Conservation (phyloP, 441 rosid genomes). For the Geranium incanum region DNA sequence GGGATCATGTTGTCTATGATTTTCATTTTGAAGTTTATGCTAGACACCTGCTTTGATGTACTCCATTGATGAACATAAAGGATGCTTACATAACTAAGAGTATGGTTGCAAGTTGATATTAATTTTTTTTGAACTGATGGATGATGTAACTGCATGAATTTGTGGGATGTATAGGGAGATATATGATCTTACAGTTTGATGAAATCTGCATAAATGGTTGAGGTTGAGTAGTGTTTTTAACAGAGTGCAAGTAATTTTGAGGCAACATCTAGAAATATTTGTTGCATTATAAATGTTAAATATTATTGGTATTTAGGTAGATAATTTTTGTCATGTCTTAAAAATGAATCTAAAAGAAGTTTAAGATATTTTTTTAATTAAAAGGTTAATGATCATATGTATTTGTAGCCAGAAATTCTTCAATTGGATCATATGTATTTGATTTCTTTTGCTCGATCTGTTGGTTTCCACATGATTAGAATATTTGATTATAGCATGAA, state of each 20-base stretch:
- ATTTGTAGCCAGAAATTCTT: background rate
- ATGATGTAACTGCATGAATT: conserved; percentile 15
- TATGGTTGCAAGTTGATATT: conserved; percentile 13
- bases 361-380: background rate
- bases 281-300: background rate
- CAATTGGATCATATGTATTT: background rate
- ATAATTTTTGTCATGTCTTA: background rate
- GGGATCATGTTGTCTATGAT: conserved; percentile 13
- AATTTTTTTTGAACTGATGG: conserved; percentile 9
- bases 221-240: background rate
- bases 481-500: background rate
- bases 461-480: conserved; percentile 6
- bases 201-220: background rate
- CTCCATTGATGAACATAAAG: conserved; percentile 14
- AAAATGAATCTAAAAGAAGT: background rate
- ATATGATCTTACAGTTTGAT: conserved; percentile 10
- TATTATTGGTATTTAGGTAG: background rate
- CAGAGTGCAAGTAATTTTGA: background rate
- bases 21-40: conserved; percentile 16
- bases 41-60: conserved; percentile 17
- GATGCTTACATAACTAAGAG: conserved; percentile 13
- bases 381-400: background rate
- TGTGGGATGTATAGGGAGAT: conserved; percentile 16
- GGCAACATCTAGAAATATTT: background rate
- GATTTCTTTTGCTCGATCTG: background rate